Base-by-base conservation (phyloP, 2,329 filamentous ascomycete genomes). In the Lomentospora prolificans region DNA sequence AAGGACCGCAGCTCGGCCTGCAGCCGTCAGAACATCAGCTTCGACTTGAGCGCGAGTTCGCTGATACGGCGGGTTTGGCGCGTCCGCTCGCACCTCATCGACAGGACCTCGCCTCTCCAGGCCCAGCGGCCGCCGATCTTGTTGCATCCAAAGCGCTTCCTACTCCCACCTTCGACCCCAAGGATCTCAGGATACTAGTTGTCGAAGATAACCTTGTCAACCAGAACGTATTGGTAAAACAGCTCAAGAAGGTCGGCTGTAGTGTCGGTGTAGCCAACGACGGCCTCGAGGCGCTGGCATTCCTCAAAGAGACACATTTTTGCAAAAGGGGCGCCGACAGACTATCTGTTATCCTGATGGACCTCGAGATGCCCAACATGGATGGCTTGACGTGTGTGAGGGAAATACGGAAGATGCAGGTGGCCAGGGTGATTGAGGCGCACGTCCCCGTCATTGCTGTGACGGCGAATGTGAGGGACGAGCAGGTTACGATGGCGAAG, bases 321-420 rank as follows among this genome's bases (percentile, higher is more conserved):
- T 83, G 75, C 14, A 69, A 75, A 8, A 73, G 75, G 58, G 58
- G 67, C 14, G 68, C 72, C 10, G 76, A 75, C 2, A 68, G 75
- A 7, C 75, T 88, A 19, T 81, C 81, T 7, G 75, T 90, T 48
- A 84, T 91, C 10, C 68, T 91, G 4, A 90, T 91, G 87, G 88
- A 91, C 64, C 75, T 90, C 51, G 87, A 90, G 64, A 91, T 91
- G 87, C 87, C 87, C 1, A 77, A 90, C 46, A 90, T 90, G 87
- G 86, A 91, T 63, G 88, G 88, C 33, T 80, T 88, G 67, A 86
- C 85, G 2, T 89, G 87, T 60, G 84, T 87, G 10, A 75, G 78
- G 44, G 79, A 74, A 58, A 90, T 92, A 55, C 78, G 88, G 17
- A 77, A 85, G 58, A 72, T 88, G 17, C 86, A 91, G 65, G 71